Conservation (phyloP, 1,284 basidiomycete genomes). For the Cutaneotrichosporon sp. region DNA sequence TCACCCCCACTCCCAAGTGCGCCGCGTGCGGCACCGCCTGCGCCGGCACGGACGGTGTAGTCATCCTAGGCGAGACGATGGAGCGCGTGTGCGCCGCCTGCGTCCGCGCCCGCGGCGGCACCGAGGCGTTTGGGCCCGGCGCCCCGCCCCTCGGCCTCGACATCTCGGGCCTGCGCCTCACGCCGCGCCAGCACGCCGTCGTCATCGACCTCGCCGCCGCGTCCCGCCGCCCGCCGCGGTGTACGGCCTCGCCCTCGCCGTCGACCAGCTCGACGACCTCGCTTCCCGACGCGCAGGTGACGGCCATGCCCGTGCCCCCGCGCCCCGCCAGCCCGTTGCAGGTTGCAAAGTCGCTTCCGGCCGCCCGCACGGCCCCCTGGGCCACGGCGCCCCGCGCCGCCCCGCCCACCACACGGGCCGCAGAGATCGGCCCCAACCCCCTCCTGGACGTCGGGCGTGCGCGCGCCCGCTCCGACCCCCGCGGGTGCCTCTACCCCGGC, state of each 20-base stretch:
- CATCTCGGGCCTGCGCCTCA: slow-evolving; percentile 3
- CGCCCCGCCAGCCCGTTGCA: too few relatives aligned
- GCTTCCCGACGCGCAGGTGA: background rate
- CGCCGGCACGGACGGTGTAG: slow-evolving; percentile 23
- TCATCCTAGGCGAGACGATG: slow-evolving; percentile 29
- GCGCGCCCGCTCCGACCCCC: slow-evolving; percentile 69
- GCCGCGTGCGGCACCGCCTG: slow-evolving; percentile 38
- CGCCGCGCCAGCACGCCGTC: slow-evolving; percentile 5
- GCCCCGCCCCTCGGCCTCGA: background rate
- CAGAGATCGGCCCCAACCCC: slow-evolving; percentile 57
- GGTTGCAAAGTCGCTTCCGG: slow-evolving; percentile 34
- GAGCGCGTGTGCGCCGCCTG: slow-evolving; percentile 44
- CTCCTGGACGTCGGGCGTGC: slow-evolving; percentile 71
- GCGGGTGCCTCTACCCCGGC: slow-evolving; percentile 79
- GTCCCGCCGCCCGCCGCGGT: too few relatives aligned
- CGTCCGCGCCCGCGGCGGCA: slow-evolving; percentile 15
- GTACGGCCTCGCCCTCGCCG: background rate
- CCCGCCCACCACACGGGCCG: background rate
- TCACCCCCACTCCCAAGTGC: slow-evolving; percentile 38
- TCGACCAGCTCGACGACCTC: background rate
- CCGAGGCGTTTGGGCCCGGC: background rate
- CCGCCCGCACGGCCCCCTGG: slow-evolving; percentile 37
- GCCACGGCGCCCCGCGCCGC: slow-evolving; percentile 18
- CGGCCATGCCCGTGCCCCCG: background rate
- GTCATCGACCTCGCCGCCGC: slow-evolving; percentile 14